These are phyloP conservation scores for Lactuca sativa DNA, from an alignment of 129 eudicot species.

Conservation along the genomic window DNA sequence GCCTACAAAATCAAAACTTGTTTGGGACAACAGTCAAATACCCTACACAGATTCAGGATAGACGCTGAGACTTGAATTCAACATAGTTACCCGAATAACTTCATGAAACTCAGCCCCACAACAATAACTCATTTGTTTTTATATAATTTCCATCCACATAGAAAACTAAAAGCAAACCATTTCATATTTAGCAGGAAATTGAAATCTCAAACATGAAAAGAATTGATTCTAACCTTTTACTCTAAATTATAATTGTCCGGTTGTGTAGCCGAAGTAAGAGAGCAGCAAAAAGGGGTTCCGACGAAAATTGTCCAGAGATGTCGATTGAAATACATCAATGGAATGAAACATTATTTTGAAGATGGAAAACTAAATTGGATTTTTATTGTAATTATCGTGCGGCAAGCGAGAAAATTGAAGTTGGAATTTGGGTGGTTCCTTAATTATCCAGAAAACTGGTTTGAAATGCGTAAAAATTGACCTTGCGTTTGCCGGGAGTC, in stretches of 20 bases:
- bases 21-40: no score
- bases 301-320: not conserved
- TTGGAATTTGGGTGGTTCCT: not conserved
- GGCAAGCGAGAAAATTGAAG: constrained; percentile 7
- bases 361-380: constrained; percentile 1
- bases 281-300: not conserved
- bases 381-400: constrained; percentile 18
- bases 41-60: no score
- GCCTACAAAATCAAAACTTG: no score
- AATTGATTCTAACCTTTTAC: constrained; percentile 24
- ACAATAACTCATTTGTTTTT: not conserved
- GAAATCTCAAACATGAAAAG: not conserved
- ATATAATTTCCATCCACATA: not conserved
- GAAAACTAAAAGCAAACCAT: not conserved
- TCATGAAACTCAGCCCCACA: not conserved
- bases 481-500: constrained; percentile 90
- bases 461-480: not conserved
- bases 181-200: not conserved
- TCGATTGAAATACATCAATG: not conserved
- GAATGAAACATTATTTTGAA: not conserved
- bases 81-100: not conserved
- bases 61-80: not conserved
- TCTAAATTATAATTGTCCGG: not conserved
- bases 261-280: constrained; percentile 8
- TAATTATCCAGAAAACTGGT: not conserved